Base-by-base conservation (phyloP, 140 eudicot species). In the Oenanthe javanica region DNA sequence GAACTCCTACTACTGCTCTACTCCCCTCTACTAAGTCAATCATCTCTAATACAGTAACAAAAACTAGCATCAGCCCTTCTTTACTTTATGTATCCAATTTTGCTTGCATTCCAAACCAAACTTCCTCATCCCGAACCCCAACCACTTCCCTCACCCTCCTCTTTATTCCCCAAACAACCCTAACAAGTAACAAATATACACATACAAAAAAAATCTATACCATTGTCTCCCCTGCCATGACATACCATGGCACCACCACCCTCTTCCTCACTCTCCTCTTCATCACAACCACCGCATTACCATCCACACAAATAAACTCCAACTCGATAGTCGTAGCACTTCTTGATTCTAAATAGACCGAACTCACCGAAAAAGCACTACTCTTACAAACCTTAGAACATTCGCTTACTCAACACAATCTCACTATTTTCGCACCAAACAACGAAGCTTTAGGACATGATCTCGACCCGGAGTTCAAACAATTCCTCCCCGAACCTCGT, bases 381-480 rank as follows among this genome's bases (percentile, higher is more conserved):
- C 77, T 93, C 57, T 76, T 93, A 9, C 96, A 87, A 57, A 84
- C 87, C 1, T 88, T 93, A 1, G 98, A 93, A 76, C 83, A 83
- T 0, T 87, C 91, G 0, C 91, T 93, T 5, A 82, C 86, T 0
- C 73, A 77, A 46, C 87, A 88, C 71, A 93, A 93, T 79, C 82
- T 93, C 79, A 93, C 98, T 76, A 89, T 93, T 70, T 91, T 93
- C 38, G 98, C 98, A 0, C 97, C 97, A 0, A 84, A 78, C 59
- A 93, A 93, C 72, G 90, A 91, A 75, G 98, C 93, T 9, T 19
- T 93, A 48, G 91, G 88, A 40, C 89, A 89, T 9, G 89, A 86
- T 67, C 83, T 93, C 55, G 93, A 91, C 83, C 97, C 96, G 4
- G 96, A 89, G 82, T 91, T 93, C 83, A 91, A 91, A 82, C 91